Conservation (phyloP, 257 asterid species). For the Nicotiana undulata region DNA sequence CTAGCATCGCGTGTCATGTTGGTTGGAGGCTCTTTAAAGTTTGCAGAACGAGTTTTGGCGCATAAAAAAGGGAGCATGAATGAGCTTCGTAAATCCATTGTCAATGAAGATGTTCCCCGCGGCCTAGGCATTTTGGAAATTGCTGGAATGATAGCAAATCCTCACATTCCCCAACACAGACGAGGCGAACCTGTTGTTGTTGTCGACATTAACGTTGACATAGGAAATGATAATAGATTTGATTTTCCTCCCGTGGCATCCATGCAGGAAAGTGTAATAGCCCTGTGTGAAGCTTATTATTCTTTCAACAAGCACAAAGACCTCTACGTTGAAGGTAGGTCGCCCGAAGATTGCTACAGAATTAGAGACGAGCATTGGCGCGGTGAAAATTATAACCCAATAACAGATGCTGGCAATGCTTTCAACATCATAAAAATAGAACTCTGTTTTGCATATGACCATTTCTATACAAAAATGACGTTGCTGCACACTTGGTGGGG, state of each 20-base stretch:
- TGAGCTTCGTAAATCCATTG: not conserved
- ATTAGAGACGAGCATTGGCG: not conserved
- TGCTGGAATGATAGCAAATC: not conserved
- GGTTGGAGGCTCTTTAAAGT: not conserved
- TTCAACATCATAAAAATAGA: not conserved
- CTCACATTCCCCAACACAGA: not conserved
- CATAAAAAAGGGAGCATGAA: not conserved
- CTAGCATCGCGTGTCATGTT: not conserved
- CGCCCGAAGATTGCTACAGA: not conserved
- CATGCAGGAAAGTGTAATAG: not conserved
- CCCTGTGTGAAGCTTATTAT: not conserved
- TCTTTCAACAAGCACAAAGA: constrained; percentile 1
- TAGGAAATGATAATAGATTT: not conserved
- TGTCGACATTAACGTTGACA: not conserved
- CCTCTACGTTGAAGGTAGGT: not conserved
- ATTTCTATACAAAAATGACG: not conserved
- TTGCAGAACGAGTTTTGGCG: not conserved
- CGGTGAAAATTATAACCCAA: not conserved
- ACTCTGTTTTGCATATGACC: not conserved
- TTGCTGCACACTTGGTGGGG: constrained; percentile 1
- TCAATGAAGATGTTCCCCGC: not conserved
- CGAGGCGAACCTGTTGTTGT: not conserved
- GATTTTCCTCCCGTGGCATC: not conserved
- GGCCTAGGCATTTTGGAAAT: not conserved
- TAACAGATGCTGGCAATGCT: not conserved